These are phyloP conservation scores for Arabidopsis thaliana DNA, from an alignment of 345 rosid species.

Conservation along the genomic window TAIR10.1 NC_003075.7:18041501-18042000, in stretches of 20 bases:
- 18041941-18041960: constrained; percentile 5
- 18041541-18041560: constrained; percentile 89
- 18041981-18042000: neutral
- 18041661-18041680: constrained; percentile 99
- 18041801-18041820: neutral
- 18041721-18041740: constrained; percentile 74
- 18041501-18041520: constrained; percentile 92
- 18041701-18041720: constrained; percentile 95
- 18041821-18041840: neutral
- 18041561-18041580: constrained; percentile 80
- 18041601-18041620: constrained; percentile 1
- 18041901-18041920: neutral
- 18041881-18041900: neutral
- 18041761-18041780: constrained; percentile 89
- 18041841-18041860: neutral
- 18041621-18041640: neutral
- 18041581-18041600: constrained; percentile 18
- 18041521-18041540: constrained; percentile 97
- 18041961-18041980: neutral
- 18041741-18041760: constrained; percentile 68
- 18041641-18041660: constrained; percentile 76
- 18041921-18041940: neutral
- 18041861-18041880: neutral
- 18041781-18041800: constrained; percentile 6
- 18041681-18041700: constrained; percentile 99